Conservation (phyloP, 805 yeast genomes). For the Lachancea cidri region DNA sequence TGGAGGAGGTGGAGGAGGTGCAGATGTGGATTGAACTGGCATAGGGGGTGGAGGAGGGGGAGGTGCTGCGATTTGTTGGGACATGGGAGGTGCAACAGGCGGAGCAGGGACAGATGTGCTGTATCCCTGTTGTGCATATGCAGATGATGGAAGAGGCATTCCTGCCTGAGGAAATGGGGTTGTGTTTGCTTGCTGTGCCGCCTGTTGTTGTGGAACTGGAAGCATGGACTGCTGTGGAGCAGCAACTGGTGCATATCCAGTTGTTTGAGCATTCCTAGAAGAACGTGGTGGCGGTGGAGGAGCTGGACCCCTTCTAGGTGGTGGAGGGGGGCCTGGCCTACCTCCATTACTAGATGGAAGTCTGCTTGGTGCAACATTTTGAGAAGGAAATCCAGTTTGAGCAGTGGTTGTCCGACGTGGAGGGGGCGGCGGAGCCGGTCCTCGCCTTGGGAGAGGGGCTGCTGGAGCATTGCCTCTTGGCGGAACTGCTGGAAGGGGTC, state of each 20-base stretch:
- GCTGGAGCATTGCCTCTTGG: slow-evolving; percentile 18
- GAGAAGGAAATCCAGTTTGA: slow-evolving; percentile 8
- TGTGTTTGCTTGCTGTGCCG: background rate
- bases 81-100: slow-evolving; percentile 17
- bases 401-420: slow-evolving; percentile 15
- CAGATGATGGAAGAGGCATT: slow-evolving; percentile 5
- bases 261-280: slow-evolving; percentile 17
- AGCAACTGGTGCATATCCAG: slow-evolving; percentile 6
- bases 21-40: slow-evolving; percentile 10
- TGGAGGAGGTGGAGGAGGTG: slow-evolving; percentile 18
- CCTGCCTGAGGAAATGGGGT: background rate
- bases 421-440: slow-evolving; percentile 23
- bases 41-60: slow-evolving; percentile 19
- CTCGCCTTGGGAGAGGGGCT: slow-evolving; percentile 22
- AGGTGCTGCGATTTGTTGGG: slow-evolving; percentile 5
- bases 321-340: slow-evolving; percentile 21
- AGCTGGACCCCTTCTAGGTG: slow-evolving; percentile 29
- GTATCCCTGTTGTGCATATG: slow-evolving; percentile 5
- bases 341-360: slow-evolving; percentile 1
- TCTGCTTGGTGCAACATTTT: slow-evolving; percentile 9
- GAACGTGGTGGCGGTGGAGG: slow-evolving; percentile 26
- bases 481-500: slow-evolving; percentile 10
- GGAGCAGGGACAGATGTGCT: slow-evolving; percentile 9
- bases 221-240: slow-evolving; percentile 8
- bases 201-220: slow-evolving; percentile 1